A percentile compares a stretch with the other conserved stretches of the same genome.
Conservation (phyloP, 345 rosid genomes). For the Rhodamnia rubescens region DNA sequence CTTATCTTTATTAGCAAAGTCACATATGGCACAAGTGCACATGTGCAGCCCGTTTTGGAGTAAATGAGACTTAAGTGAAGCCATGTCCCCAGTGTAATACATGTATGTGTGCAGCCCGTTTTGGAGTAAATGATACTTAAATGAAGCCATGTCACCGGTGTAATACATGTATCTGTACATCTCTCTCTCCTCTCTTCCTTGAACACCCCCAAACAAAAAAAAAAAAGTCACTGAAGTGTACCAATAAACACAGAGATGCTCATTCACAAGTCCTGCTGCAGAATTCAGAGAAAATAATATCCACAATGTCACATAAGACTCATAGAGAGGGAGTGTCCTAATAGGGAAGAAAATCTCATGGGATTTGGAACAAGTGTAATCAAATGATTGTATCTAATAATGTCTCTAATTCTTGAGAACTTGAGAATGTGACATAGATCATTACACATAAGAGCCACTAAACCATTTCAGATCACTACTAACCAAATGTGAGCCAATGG, state of each 20-base stretch:
- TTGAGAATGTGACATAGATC: background rate
- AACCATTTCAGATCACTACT: constrained; percentile 13
- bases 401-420: background rate
- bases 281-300: background rate
- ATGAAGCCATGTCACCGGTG: background rate
- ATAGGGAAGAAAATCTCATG: background rate
- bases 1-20: background rate
- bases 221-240: background rate
- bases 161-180: too few relatives aligned
- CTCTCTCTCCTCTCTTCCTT: background rate
- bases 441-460: background rate
- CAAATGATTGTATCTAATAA: background rate
- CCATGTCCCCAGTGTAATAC: background rate
- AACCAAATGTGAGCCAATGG: constrained; percentile 90
- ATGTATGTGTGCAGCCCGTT: background rate
- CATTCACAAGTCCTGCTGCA: background rate
- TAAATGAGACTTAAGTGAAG: background rate
- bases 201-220: background rate
- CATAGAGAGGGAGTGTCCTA: background rate
- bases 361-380: background rate
- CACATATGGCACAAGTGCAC: background rate
- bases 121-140: background rate
- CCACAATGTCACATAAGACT: background rate
- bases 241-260: background rate
- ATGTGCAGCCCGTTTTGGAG: background rate